Evolutionary conservation across 2,329 filamentous ascomycete species (phyloP).

Genomic region (Hymenoscyphus scutula): DNA sequence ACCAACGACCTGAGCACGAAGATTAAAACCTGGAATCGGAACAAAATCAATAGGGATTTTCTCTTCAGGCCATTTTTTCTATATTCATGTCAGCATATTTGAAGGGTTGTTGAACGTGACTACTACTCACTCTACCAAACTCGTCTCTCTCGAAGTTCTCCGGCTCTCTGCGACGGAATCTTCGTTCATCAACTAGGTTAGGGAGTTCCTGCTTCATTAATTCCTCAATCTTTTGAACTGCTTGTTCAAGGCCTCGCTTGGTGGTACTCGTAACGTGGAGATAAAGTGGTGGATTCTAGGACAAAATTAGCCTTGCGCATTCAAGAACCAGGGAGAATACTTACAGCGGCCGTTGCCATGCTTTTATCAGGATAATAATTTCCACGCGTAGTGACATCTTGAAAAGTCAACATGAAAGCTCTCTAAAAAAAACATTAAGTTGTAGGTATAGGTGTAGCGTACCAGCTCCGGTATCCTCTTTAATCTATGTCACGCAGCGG

Average conservation of each 20-base stretch:
- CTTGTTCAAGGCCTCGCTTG: conserved; percentile 87
- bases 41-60: conserved; percentile 89
- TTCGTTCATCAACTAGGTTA: conserved; percentile 89
- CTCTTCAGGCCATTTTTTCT: conserved; percentile 99
- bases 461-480: conserved; percentile 99
- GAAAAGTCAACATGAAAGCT: conserved; percentile 55
- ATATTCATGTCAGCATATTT: conserved; percentile 4
- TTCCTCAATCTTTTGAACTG: conserved; percentile 85
- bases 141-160: conserved; percentile 86
- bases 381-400: conserved; percentile 99
- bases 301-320: conserved; percentile 20
- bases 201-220: conserved; percentile 95
- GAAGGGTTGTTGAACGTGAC: not conserved
- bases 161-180: conserved; percentile 79
- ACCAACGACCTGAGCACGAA: conserved; percentile 93
- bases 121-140: conserved; percentile 70
- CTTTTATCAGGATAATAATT: conserved; percentile 96
- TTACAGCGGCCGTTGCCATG: conserved; percentile 90
- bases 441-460: conserved; percentile 58
- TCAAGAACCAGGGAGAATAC: conserved; percentile 37
- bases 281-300: conserved; percentile 88
- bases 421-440: conserved; percentile 37
- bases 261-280: conserved; percentile 92
- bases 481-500: conserved; percentile 90
- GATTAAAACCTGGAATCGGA: conserved; percentile 89